Conservation (phyloP, 371 early-diverging fungal species). For the Smittium culicis region DNA sequence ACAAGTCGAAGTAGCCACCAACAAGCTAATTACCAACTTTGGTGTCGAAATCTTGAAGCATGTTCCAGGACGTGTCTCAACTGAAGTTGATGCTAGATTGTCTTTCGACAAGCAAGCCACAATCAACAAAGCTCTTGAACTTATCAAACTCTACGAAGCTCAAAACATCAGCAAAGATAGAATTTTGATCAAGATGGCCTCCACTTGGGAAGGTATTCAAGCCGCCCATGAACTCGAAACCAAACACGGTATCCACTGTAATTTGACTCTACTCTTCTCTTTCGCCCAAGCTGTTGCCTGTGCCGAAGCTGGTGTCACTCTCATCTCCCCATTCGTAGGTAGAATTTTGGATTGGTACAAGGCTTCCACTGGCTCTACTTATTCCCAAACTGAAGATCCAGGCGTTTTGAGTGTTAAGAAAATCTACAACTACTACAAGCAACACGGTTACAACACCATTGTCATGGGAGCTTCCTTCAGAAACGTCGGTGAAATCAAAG, state of each 20-base stretch:
- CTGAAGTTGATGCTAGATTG: constrained; percentile 94
- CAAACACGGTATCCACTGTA: constrained; percentile 88
- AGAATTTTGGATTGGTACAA: constrained; percentile 98
- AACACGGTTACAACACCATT: constrained; percentile 89
- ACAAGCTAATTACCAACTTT: constrained; percentile 93
- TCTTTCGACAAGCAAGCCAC: constrained; percentile 89
- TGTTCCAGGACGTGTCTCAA: constrained; percentile 95
- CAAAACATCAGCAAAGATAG: constrained; percentile 73
- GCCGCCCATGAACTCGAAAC: constrained; percentile 87
- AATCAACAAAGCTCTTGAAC: constrained; percentile 73
- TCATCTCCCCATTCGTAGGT: constrained; percentile 97
- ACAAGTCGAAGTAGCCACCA: constrained; percentile 71
- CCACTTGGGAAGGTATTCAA: constrained; percentile 97
- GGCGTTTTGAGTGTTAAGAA: constrained; percentile 81
- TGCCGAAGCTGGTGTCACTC: constrained; percentile 90
- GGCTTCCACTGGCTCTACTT: constrained; percentile 64
- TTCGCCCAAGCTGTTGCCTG: constrained; percentile 95
- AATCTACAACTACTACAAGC: constrained; percentile 98
- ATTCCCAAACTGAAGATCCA: constrained; percentile 64
- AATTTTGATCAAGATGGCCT: constrained; percentile 94
- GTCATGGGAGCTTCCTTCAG: constrained; percentile 99
- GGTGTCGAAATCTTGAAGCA: constrained; percentile 90
- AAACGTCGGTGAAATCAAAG: constrained; percentile 86
- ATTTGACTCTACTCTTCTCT: constrained; percentile 90
- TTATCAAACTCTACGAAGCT: constrained; percentile 83